Base-by-base conservation (phyloP, 2,329 filamentous ascomycete genomes). In the Exserohilum turcica region DNA sequence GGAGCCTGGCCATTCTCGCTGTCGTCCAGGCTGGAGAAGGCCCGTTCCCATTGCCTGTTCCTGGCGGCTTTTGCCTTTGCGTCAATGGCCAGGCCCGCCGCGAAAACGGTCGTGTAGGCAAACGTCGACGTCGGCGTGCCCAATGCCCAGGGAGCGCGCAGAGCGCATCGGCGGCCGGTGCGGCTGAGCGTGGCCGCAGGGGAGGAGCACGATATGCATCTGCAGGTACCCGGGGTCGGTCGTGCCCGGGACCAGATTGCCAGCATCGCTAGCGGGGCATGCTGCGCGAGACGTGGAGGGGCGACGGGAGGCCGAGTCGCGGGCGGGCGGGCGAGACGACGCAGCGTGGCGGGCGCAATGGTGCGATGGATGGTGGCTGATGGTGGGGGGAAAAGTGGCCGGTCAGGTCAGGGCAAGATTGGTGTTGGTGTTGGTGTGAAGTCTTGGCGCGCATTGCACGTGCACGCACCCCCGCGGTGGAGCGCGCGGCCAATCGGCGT, bases 41-140 rank as follows among this genome's bases (percentile, higher is more conserved):
- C 82, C 16, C 74, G 68, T 48, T 91, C 86, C 76, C 89, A 84
- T 59, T 86, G 81, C 56, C 78, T 78, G 40, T 82, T 79, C 57
- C 84, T 79, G 9, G 29, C 35, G 78, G 76, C 48, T 68, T 90
- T 90, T 27, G 76, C 70, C 24, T 79, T 77, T 5, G 83, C 82
- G 69, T 91, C 88, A 27, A 83, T 76, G 3, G 88, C 76, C 9
- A 86, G 81, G 2, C 86, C 87, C 2, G 84, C 83, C 5, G 85
- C 86, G 64, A 89, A 83, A 48, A 88, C 82, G 29, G 85, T 84
- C 21, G 87, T 87, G 66, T 90, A 90, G 69, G 82, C 83, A 33
- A 87, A 83, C 19, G 87, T 89, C 29, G 75, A 76, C 2, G 67
- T 87, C 80, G 54, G 86, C 59, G 74, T 86, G 77, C 73, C 80